These are phyloP conservation scores for Saccharomycopsis fodiens DNA, from an alignment of 805 yeast species.

Conservation along the genomic window DNA sequence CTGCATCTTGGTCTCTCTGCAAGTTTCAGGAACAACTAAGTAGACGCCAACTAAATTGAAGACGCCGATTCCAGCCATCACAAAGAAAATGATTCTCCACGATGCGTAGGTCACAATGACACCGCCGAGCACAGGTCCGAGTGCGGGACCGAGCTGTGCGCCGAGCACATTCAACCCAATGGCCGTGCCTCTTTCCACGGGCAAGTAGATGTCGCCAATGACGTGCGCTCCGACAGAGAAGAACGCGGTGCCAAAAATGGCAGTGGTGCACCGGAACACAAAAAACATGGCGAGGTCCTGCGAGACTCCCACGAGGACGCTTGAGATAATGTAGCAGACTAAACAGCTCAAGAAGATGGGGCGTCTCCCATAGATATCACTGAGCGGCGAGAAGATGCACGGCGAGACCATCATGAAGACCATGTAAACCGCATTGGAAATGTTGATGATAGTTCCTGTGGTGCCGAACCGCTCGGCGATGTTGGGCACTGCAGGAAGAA, in stretches of 20 bases:
- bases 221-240: constrained; percentile 47
- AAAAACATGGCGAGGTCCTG: constrained; percentile 47
- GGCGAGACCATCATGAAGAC: constrained; percentile 48
- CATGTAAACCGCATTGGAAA: constrained; percentile 44
- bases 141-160: constrained; percentile 45
- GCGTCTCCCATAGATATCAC: constrained; percentile 47
- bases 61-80: constrained; percentile 39
- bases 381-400: constrained; percentile 40
- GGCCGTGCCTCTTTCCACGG: constrained; percentile 43
- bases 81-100: constrained; percentile 50
- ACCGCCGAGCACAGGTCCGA: constrained; percentile 49
- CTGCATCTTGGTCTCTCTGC: constrained; percentile 27
- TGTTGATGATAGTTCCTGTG: constrained; percentile 38
- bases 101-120: constrained; percentile 39
- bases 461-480: constrained; percentile 41
- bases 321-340: constrained; percentile 25
- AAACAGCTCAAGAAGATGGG: constrained; percentile 37
- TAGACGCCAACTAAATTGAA: constrained; percentile 29
- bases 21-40: constrained; percentile 41
- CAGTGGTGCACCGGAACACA: constrained; percentile 42
- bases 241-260: constrained; percentile 47
- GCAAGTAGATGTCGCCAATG: constrained; percentile 43
- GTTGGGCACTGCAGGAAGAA: constrained; percentile 45
- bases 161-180: constrained; percentile 44
- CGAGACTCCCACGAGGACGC: constrained; percentile 37